Conservation (phyloP, 106 monocot genomes). For the Dendrobium huoshanense region DNA sequence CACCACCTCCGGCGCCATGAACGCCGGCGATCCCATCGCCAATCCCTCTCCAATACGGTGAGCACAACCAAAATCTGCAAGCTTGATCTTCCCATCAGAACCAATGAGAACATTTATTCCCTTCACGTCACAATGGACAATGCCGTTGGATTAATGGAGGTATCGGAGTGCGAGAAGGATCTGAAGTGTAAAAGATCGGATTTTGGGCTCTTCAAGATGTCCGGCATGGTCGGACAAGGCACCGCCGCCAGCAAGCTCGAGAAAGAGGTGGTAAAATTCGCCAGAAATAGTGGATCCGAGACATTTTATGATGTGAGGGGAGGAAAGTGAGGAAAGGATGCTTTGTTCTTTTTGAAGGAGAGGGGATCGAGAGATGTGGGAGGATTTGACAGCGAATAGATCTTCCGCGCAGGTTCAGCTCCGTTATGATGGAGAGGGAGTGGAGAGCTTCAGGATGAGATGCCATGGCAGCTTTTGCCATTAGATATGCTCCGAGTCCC, state of each 20-base stretch:
- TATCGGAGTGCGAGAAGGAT: conserved; percentile 8
- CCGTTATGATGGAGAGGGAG: conserved; percentile 37
- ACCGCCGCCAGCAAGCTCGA: conserved; percentile 4
- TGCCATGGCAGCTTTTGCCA: conserved; percentile 48
- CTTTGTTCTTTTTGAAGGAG: conserved; percentile 1
- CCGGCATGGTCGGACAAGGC: background rate
- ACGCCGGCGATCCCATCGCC: conserved; percentile 45
- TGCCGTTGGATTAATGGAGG: conserved; percentile 1
- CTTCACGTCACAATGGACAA: conserved; percentile 12
- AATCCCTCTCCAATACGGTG: background rate
- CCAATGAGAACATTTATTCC: conserved; percentile 3
- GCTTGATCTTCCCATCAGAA: conserved; percentile 8
- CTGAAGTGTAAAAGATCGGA: conserved; percentile 9
- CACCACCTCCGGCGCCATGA: conserved; percentile 75
- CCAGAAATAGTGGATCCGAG: background rate
- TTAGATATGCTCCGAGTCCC: conserved; percentile 34
- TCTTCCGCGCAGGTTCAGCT: background rate
- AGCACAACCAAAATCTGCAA: conserved; percentile 26
- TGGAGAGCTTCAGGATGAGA: conserved; percentile 51
- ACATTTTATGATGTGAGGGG: background rate
- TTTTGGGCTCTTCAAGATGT: background rate
- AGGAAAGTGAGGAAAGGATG: conserved; percentile 2
- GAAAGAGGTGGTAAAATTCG: conserved; percentile 1
- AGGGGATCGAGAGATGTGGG: background rate
- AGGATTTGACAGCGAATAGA: conserved; percentile 14